A percentile compares a stretch with the other conserved stretches of the same genome.
phyloP scores from a whole-genome alignment of 1,139 yeast genomes.

The Protomyces macrosporus region DNA sequence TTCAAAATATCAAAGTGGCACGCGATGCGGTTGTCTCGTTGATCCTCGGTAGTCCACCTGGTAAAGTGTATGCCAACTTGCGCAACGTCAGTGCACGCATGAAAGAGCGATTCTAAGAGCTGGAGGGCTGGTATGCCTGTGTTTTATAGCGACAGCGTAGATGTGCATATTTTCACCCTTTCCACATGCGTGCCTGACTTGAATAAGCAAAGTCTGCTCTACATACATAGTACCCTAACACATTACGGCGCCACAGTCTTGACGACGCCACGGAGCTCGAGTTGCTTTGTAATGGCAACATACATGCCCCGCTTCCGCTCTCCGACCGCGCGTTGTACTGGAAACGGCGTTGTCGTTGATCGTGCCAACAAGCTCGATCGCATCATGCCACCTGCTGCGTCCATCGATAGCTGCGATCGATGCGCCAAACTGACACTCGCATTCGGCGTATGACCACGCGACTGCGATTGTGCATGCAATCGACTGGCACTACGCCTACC shows the following conservation, averaged over 20 bases:
- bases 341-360: background rate
- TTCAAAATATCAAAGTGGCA: conserved; percentile 94
- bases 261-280: background rate
- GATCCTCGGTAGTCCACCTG: conserved; percentile 97
- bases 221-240: background rate
- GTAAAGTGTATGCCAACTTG: conserved; percentile 93
- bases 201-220: background rate
- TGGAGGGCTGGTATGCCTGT: background rate
- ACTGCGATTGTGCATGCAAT: background rate
- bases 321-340: background rate
- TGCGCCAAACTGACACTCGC: background rate
- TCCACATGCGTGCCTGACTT: background rate
- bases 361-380: background rate
- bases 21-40: conserved; percentile 91
- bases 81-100: conserved; percentile 94
- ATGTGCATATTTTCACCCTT: no score
- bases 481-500: background rate
- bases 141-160: background rate
- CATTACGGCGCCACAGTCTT: background rate
- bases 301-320: background rate
- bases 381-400: background rate
- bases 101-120: conserved; percentile 77
- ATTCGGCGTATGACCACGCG: background rate
- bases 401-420: background rate
- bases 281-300: background rate